These are phyloP conservation scores for Pichia membranifaciens DNA, from an alignment of 805 yeast genomes.

Conservation along the genomic window DNA sequence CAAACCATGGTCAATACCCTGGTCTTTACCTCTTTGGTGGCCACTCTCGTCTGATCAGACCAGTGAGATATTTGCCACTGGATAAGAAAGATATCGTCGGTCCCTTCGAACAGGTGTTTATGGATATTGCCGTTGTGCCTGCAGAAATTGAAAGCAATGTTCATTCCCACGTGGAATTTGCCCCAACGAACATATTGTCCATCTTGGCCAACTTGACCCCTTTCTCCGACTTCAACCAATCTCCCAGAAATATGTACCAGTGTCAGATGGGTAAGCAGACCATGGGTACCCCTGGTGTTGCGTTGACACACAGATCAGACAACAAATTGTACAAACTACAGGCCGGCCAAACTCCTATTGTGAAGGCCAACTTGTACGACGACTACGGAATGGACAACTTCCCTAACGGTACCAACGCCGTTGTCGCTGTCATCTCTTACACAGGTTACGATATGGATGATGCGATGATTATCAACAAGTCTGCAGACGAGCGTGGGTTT, in stretches of 20 bases:
- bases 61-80: constrained; percentile 84
- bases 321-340: constrained; percentile 90
- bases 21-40: constrained; percentile 91
- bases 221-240: constrained; percentile 96
- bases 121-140: constrained; percentile 93
- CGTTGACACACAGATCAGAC: constrained; percentile 84
- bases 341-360: constrained; percentile 96
- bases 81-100: constrained; percentile 84
- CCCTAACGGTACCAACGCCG: constrained; percentile 98
- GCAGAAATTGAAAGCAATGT: constrained; percentile 75
- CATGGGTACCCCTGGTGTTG: constrained; percentile 99
- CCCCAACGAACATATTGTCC: constrained; percentile 91
- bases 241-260: constrained; percentile 99
- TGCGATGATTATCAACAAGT: constrained; percentile 96
- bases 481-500: constrained; percentile 96
- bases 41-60: constrained; percentile 91
- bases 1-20: constrained; percentile 93
- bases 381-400: constrained; percentile 97
- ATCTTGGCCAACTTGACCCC: constrained; percentile 97
- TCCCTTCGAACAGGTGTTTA: constrained; percentile 96
- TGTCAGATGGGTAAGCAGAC: constrained; percentile 99
- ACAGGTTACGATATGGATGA: constrained; percentile 99
- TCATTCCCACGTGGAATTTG: constrained; percentile 89
- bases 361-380: constrained; percentile 86
- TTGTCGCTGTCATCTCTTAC: constrained; percentile 96